phyloP scores from a whole-genome alignment of 768 basidiomycete genomes.

The Tulasnella sp. region DNA sequence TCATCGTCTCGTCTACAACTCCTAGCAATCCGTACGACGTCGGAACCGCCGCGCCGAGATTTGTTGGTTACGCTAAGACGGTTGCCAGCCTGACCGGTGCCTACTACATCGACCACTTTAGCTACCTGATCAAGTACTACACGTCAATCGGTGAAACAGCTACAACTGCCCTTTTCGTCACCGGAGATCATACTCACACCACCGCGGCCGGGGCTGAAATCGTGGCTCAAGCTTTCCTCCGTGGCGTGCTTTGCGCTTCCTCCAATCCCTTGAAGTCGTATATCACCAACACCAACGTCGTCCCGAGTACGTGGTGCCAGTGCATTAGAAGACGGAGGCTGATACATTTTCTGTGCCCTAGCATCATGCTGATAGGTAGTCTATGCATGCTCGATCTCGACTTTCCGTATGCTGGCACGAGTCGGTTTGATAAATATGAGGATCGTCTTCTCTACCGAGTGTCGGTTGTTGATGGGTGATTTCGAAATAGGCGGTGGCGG shows the following conservation, averaged over 20 bases:
- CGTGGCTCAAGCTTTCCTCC: conserved; percentile 3
- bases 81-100: not conserved
- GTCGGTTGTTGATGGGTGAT: not conserved
- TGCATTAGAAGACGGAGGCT: not conserved
- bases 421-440: not conserved
- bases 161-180: not conserved
- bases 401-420: no score
- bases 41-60: not conserved
- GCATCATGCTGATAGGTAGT: not conserved
- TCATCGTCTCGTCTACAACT: conserved; percentile 8
- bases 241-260: not conserved
- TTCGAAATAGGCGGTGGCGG: no score
- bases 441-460: not conserved
- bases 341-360: not conserved
- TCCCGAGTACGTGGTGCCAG: not conserved
- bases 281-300: conserved; percentile 4
- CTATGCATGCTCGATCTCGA: no score
- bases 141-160: not conserved
- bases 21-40: not conserved
- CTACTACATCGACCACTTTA: conserved; percentile 1
- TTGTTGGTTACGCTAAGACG: not conserved
- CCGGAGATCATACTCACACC: conserved; percentile 2
- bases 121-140: not conserved
- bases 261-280: not conserved
- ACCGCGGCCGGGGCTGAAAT: not conserved